These are phyloP conservation scores for Gossypium schwendimanii DNA, from an alignment of 441 rosid genomes.

Conservation along the genomic window DNA sequence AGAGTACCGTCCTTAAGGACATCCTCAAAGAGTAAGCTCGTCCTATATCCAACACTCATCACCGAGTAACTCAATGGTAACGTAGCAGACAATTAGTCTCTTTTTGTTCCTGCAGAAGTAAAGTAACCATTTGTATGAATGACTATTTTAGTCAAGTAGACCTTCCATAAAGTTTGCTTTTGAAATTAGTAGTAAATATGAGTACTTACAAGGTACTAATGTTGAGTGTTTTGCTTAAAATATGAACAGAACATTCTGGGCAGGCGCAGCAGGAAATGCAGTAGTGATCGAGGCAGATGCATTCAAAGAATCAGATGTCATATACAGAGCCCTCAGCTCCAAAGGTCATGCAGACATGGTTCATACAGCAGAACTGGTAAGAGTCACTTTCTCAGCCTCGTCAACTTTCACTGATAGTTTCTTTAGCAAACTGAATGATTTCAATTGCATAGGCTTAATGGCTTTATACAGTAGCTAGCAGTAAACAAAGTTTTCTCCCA, in stretches of 20 bases:
- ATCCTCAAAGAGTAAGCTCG: conserved; percentile 74
- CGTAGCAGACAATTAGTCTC: neutral
- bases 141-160: neutral
- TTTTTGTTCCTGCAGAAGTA: neutral
- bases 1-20: conserved; percentile 94
- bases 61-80: neutral
- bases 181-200: neutral
- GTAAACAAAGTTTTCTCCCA: neutral
- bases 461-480: neutral
- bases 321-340: conserved; percentile 84
- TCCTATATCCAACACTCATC: neutral
- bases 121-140: neutral
- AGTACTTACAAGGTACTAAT: neutral
- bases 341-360: conserved; percentile 89
- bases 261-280: conserved; percentile 77
- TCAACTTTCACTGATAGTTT: neutral
- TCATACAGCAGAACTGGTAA: conserved; percentile 86
- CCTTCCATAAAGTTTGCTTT: neutral
- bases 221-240: conserved; percentile 6
- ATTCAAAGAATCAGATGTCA: conserved; percentile 90
- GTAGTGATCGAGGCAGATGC: conserved; percentile 95
- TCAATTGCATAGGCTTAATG: neutral
- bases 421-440: neutral
- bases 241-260: conserved; percentile 63
- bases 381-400: conserved; percentile 3